These are phyloP conservation scores for Xylaria intraflava DNA, from an alignment of 495 filamentous ascomycete genomes.

Conservation along the genomic window DNA sequence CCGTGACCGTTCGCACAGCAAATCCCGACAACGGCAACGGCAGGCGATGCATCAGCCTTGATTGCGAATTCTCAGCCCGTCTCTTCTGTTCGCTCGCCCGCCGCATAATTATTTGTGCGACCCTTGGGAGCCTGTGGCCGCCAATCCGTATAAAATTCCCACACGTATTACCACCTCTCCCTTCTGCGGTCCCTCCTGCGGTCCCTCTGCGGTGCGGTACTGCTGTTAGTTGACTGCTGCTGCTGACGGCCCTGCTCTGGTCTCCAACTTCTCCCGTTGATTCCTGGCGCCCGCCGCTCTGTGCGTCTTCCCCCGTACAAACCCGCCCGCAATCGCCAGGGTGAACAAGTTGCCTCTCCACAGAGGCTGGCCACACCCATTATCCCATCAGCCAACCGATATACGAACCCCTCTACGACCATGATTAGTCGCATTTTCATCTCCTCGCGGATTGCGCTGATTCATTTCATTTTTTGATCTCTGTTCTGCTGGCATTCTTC, in stretches of 20 bases:
- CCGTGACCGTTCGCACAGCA: constrained; percentile 4
- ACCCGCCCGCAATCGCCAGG: constrained; percentile 8
- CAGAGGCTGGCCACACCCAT: constrained; percentile 4
- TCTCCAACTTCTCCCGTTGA: constrained; percentile 13
- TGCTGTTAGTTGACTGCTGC: constrained; percentile 14
- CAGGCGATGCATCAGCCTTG: neutral
- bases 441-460: constrained; percentile 41
- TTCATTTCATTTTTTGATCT: constrained; percentile 45
- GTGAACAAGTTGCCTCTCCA: constrained; percentile 1
- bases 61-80: neutral
- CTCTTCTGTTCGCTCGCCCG: constrained; percentile 1
- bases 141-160: constrained; percentile 6
- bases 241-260: constrained; percentile 22
- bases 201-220: no score
- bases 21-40: neutral
- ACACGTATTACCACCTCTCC: constrained; percentile 1
- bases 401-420: constrained; percentile 29
- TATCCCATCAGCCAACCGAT: constrained; percentile 9
- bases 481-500: constrained; percentile 16
- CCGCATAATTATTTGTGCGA: constrained; percentile 8
- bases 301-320: constrained; percentile 7
- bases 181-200: neutral
- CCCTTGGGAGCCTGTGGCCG: constrained; percentile 9
- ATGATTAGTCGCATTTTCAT: constrained; percentile 46
- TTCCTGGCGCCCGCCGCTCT: constrained; percentile 11